Evolutionary conservation across 2,329 filamentous ascomycete species (phyloP).

Genomic region (Pseudogymnoascus sp.): DNA sequence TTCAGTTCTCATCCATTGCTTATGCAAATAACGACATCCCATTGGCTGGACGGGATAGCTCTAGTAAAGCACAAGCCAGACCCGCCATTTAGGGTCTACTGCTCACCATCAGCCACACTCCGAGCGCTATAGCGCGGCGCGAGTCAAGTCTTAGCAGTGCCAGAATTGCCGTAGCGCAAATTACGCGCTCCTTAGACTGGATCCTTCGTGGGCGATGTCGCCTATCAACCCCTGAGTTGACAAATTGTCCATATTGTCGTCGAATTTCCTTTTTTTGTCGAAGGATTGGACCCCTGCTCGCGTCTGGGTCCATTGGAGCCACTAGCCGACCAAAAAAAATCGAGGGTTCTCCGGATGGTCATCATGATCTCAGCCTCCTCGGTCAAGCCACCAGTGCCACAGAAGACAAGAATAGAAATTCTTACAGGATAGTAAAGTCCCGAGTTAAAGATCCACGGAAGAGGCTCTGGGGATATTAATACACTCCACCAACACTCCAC

Average conservation of each 20-base stretch:
- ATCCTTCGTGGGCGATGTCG: not conserved
- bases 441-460: not conserved
- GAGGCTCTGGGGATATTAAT: not conserved
- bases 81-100: slow-evolving; percentile 7
- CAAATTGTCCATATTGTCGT: not conserved
- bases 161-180: slow-evolving; percentile 1
- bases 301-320: not conserved
- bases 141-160: not conserved
- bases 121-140: not conserved
- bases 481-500: not conserved
- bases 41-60: not conserved
- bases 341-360: not conserved
- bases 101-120: slow-evolving; percentile 8
- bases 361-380: not conserved
- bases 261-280: slow-evolving; percentile 4
- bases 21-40: not conserved
- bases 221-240: not conserved
- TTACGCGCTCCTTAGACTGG: not conserved
- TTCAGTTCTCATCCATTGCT: not conserved
- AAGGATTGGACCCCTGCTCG: not conserved
- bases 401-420: not conserved
- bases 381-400: not conserved
- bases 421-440: not conserved
- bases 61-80: not conserved
- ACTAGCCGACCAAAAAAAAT: not conserved